These are phyloP conservation scores for Podaxis rugospora DNA, from an alignment of 768 basidiomycete species.

Conservation along the genomic window DNA sequence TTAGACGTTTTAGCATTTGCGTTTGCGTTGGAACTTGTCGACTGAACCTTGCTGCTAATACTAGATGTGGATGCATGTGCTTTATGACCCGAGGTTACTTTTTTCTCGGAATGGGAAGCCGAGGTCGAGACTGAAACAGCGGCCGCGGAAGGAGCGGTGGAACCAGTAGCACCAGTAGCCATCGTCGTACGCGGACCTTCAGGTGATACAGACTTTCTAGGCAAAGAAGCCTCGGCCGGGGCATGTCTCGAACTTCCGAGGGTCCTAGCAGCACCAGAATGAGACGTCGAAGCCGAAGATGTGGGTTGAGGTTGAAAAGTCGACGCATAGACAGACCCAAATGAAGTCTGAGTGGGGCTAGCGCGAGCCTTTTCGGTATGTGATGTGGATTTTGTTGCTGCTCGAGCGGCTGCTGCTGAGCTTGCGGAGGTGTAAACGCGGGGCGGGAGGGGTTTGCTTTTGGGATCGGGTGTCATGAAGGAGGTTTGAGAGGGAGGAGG, in stretches of 20 bases:
- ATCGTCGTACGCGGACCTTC: not conserved
- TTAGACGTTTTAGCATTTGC: not conserved
- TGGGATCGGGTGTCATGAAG: not conserved
- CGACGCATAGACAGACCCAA: not conserved
- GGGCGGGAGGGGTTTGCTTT: not conserved
- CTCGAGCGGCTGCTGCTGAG: constrained; percentile 8
- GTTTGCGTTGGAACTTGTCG: not conserved
- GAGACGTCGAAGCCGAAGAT: not conserved
- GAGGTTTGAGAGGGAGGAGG: not conserved
- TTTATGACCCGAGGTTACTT: not conserved
- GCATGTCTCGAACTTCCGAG: not conserved
- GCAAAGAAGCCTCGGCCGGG: not conserved
- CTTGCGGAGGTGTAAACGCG: constrained; percentile 7
- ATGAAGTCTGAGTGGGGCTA: constrained; percentile 2
- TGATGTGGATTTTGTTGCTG: constrained; percentile 4
- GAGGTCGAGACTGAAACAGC: not conserved
- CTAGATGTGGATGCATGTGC: not conserved
- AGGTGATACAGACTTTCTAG: constrained; percentile 3
- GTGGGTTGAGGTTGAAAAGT: constrained; percentile 1
- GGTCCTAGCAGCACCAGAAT: not conserved
- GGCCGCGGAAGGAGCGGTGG: not conserved
- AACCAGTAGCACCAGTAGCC: not conserved
- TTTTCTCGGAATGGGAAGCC: not conserved
- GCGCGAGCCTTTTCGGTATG: constrained; percentile 5
- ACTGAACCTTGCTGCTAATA: not conserved